A percentile compares a stretch with the other conserved stretches of the same genome.
phyloP scores from a whole-genome alignment of 169 alveolate species.

The Cyclospora cayetanensis region DNA sequence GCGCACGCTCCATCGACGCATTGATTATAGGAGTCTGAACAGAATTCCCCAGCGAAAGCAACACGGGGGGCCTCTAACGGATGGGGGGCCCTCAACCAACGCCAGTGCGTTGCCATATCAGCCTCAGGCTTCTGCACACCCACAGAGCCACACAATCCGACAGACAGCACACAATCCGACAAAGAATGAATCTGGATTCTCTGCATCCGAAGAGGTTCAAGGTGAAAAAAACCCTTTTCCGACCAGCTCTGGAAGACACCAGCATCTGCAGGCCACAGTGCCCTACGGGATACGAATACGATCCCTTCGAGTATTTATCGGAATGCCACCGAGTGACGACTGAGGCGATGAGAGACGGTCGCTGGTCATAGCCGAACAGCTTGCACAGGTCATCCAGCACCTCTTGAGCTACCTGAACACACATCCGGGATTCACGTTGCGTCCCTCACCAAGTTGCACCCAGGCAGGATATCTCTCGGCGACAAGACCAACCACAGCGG shows the following conservation, averaged over 20 bases:
- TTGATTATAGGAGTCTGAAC: constrained; percentile 63
- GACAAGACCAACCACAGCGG: neutral
- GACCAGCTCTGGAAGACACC: neutral
- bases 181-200: too few relatives aligned
- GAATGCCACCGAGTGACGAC: constrained; percentile 71
- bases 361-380: constrained; percentile 56
- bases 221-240: neutral
- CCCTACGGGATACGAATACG: constrained; percentile 70
- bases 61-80: constrained; percentile 69
- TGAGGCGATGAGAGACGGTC: constrained; percentile 59
- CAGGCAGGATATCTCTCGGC: too few relatives aligned
- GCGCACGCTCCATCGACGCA: constrained; percentile 73
- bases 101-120: constrained; percentile 62
- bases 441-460: neutral
- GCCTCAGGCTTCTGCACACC: constrained; percentile 49
- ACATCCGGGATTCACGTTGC: too few relatives aligned
- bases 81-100: constrained; percentile 70
- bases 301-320: constrained; percentile 56
- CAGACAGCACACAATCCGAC: too few relatives aligned
- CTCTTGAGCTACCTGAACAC: constrained; percentile 63
- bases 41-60: constrained; percentile 70
- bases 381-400: constrained; percentile 65
- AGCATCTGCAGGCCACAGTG: neutral
- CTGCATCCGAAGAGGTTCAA: too few relatives aligned
- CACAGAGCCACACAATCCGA: neutral